Evolutionary conservation across 2,329 filamentous ascomycete genomes (phyloP).

Genomic region (Ophiostoma tasmaniense): DNA sequence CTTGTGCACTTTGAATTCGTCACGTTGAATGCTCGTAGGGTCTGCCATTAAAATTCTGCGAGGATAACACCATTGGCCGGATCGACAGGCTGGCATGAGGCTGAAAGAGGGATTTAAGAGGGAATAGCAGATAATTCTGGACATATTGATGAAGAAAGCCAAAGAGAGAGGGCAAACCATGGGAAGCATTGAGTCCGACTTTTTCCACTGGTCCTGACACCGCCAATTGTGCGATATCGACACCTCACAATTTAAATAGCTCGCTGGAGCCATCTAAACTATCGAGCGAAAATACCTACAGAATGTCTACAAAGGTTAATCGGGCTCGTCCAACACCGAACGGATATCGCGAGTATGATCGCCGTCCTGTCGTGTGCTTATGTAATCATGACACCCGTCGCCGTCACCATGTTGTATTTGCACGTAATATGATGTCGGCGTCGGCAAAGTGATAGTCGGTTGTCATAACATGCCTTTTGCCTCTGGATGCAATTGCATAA

Average conservation of each 20-base stretch:
- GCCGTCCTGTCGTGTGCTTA: background rate
- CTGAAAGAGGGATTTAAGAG: background rate
- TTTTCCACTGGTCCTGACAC: slow-evolving; percentile 9
- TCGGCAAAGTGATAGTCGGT: background rate
- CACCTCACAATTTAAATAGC: background rate
- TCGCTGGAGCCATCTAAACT: background rate
- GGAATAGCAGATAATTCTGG: background rate
- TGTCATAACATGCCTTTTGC: background rate
- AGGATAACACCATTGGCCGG: background rate
- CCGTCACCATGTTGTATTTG: background rate
- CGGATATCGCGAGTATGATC: background rate
- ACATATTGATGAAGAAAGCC: too few relatives aligned
- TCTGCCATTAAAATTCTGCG: background rate
- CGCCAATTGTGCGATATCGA: background rate
- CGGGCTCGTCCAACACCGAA: background rate
- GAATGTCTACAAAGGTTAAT: background rate
- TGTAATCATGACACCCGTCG: background rate
- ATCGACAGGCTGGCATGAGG: background rate
- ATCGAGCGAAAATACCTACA: background rate
- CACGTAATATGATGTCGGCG: background rate
- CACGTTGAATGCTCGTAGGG: too few relatives aligned
- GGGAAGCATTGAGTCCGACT: too few relatives aligned
- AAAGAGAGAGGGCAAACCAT: too few relatives aligned
- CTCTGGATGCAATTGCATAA: background rate
- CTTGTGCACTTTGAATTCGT: background rate